These are phyloP conservation scores for Panus rudis DNA, from an alignment of 768 basidiomycete species.

Conservation along the genomic window DNA sequence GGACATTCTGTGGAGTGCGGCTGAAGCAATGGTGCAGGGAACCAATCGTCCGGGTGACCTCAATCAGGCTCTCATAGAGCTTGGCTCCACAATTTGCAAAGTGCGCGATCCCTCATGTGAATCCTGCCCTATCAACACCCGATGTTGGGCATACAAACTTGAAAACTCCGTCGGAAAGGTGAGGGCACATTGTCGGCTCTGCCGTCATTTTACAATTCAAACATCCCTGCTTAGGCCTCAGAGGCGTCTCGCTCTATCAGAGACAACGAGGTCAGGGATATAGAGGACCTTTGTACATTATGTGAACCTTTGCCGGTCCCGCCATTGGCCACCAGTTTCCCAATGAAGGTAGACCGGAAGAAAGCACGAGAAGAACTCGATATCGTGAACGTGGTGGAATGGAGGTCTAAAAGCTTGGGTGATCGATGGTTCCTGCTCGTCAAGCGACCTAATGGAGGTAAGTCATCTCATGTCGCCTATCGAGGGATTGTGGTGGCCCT, in stretches of 20 bases:
- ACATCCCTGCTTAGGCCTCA: too few relatives aligned
- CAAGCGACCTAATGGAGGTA: constrained; percentile 80
- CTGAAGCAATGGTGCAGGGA: constrained; percentile 56
- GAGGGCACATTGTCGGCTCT: too few relatives aligned
- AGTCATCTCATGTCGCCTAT: constrained; percentile 10
- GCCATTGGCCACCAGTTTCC: constrained; percentile 62
- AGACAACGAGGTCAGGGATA: constrained; percentile 37
- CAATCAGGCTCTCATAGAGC: constrained; percentile 91
- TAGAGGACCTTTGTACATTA: constrained; percentile 69
- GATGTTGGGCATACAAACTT: constrained; percentile 61
- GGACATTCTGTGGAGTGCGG: constrained; percentile 78
- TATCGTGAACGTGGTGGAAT: constrained; percentile 81
- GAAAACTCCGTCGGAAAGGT: constrained; percentile 6
- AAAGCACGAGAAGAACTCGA: constrained; percentile 81
- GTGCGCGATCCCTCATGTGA: constrained; percentile 71
- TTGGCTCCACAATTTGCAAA: constrained; percentile 91
- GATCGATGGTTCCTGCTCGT: constrained; percentile 68
- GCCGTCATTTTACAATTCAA: too few relatives aligned
- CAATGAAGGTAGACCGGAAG: constrained; percentile 81
- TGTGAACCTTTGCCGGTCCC: constrained; percentile 52
- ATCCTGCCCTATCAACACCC: constrained; percentile 59
- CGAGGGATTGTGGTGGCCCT: neutral
- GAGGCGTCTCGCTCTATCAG: neutral
- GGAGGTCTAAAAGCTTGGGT: constrained; percentile 31
- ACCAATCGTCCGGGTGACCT: constrained; percentile 67